Conservation (phyloP, 176 grass and related monocot genomes). For the Oryza australiensis region DNA sequence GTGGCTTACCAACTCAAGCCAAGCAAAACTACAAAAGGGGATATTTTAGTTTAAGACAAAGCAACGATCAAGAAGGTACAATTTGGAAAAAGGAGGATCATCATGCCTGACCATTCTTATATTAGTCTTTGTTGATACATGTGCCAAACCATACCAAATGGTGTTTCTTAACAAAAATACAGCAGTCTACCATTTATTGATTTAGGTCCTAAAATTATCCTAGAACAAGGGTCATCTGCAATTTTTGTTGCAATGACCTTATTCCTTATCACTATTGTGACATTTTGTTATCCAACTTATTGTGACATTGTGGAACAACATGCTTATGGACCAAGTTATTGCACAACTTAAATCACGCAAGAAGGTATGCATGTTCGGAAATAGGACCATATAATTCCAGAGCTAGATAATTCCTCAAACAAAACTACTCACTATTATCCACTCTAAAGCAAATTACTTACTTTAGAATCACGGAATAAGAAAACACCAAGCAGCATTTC, state of each 20-base stretch:
- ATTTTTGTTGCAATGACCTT: background rate
- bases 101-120: background rate
- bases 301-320: too few species aligned
- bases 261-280: background rate
- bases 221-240: background rate
- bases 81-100: background rate
- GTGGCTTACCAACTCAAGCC: slow-evolving; percentile 96
- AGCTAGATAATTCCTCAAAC: background rate
- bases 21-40: slow-evolving; percentile 67
- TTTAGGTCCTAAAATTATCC: background rate
- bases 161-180: background rate
- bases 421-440: background rate
- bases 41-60: slow-evolving; percentile 19
- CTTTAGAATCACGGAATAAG: background rate
- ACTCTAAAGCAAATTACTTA: background rate
- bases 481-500: background rate
- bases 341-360: background rate
- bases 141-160: background rate
- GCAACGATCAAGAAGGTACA: background rate
- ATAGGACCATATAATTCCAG: slow-evolving; percentile 7
- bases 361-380: background rate
- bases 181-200: background rate
- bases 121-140: background rate
- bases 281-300: too few species aligned
- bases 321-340: background rate